Conservation (phyloP, 2,329 filamentous ascomycete genomes). For the Exophiala mesophila region DNA sequence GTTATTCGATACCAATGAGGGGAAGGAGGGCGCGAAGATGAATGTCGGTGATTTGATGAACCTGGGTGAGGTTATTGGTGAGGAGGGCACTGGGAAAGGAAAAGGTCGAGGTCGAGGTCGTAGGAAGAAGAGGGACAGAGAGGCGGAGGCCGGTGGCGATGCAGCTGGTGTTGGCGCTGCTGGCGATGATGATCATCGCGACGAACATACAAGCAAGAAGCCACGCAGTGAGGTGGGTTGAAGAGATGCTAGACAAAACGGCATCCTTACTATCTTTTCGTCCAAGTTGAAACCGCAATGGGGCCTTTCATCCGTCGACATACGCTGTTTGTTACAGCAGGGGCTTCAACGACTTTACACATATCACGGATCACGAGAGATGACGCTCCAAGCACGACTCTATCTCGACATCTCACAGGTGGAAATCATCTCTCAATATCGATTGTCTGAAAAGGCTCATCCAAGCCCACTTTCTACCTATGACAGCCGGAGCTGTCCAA, state of each 20-base stretch:
- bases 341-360: too few relatives aligned
- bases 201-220: slow-evolving; percentile 17
- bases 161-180: slow-evolving; percentile 19
- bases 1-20: slow-evolving; percentile 49
- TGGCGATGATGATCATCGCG: slow-evolving; percentile 9
- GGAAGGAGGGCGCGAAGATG: slow-evolving; percentile 18
- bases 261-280: too few relatives aligned
- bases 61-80: slow-evolving; percentile 25
- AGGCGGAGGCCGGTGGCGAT: slow-evolving; percentile 1
- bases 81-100: slow-evolving; percentile 26
- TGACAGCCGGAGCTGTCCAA: neutral
- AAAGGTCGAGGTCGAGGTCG: slow-evolving; percentile 25
- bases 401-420: too few relatives aligned
- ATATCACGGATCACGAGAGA: too few relatives aligned
- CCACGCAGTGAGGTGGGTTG: slow-evolving; percentile 21
- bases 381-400: too few relatives aligned
- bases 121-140: slow-evolving; percentile 23
- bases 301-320: too few relatives aligned
- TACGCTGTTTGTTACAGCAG: too few relatives aligned
- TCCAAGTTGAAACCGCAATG: too few relatives aligned
- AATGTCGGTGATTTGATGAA: slow-evolving; percentile 23
- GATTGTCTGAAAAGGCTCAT: slow-evolving; percentile 18
- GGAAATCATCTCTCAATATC: neutral
- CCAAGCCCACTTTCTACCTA: neutral
- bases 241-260: slow-evolving; percentile 3